Conservation (phyloP, 2,329 filamentous ascomycete genomes). For the Phialemonium atrogriseum region DNA sequence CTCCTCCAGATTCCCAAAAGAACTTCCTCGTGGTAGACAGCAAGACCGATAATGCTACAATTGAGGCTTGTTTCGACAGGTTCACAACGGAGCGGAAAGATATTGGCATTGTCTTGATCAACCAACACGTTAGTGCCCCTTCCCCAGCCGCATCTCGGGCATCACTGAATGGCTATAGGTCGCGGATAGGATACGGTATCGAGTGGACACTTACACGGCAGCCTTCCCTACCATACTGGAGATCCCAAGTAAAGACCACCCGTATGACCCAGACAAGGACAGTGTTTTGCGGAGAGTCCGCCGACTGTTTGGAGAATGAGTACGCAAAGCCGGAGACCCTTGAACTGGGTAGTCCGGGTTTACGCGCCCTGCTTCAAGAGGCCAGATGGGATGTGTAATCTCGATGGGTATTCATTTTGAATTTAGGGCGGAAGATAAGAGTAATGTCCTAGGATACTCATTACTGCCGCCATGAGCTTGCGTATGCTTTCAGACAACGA, state of each 20-base stretch:
- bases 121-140: slow-evolving; percentile 70
- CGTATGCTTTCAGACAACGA: too few species aligned
- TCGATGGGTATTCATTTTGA: too few species aligned
- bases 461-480: too few species aligned
- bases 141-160: too few species aligned
- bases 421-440: too few species aligned
- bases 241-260: slow-evolving; percentile 97
- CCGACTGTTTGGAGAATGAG: slow-evolving; percentile 59
- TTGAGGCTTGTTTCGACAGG: slow-evolving; percentile 81
- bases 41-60: slow-evolving; percentile 83
- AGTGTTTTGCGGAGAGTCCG: slow-evolving; percentile 85
- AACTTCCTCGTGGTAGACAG: slow-evolving; percentile 95
- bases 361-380: too few species aligned
- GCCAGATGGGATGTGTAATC: too few species aligned
- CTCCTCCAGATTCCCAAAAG: slow-evolving; percentile 81
- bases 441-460: too few species aligned
- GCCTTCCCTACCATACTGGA: slow-evolving; percentile 95
- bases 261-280: slow-evolving; percentile 98
- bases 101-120: slow-evolving; percentile 93
- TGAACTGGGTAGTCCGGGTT: too few species aligned
- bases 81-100: slow-evolving; percentile 91
- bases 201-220: slow-evolving; percentile 84
- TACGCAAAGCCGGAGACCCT: not conserved
- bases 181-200: slow-evolving; percentile 85
- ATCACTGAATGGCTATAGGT: slow-evolving; percentile 45